Percentiles rank a stretch among this genome's conserved stretches.
Conservation (phyloP, 139 green algal genomes). For the Chlorella sp. region DNA sequence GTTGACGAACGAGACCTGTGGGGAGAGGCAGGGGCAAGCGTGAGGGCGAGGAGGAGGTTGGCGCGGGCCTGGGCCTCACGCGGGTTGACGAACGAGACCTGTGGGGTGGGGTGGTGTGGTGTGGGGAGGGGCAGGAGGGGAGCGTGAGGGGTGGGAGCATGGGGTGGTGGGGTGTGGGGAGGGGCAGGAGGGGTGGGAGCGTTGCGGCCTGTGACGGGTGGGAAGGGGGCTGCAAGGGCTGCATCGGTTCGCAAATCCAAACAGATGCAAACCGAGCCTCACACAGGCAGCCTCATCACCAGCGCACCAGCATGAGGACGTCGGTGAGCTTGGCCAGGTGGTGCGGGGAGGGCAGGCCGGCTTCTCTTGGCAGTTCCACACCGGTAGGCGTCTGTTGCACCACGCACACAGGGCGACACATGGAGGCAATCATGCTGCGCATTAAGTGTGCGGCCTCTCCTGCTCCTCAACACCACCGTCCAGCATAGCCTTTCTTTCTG, state of each 20-base stretch:
- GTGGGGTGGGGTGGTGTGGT: neutral
- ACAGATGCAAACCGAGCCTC: too few species aligned
- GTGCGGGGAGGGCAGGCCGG: neutral
- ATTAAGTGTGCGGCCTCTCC: neutral
- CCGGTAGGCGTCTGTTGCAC: neutral
- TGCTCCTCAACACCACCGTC: neutral
- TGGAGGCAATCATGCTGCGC: neutral
- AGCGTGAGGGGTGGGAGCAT: too few species aligned
- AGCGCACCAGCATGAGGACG: neutral
- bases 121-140: neutral
- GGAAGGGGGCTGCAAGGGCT: too few species aligned
- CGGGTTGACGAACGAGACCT: neutral
- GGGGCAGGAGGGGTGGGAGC: neutral
- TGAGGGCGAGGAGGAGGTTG: slow-evolving; percentile 1
- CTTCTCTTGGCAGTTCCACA: neutral
- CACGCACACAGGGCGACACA: neutral
- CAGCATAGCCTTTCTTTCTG: too few species aligned
- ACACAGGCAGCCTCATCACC: too few species aligned
- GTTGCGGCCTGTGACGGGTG: neutral
- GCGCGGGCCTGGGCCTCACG: slow-evolving; percentile 18
- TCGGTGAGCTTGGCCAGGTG: neutral
- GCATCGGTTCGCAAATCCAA: too few species aligned
- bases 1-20: neutral
- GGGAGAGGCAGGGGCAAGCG: neutral
- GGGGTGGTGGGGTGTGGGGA: neutral